phyloP scores from a whole-genome alignment of 306 rosid species.

The Sicyos edulis region DNA sequence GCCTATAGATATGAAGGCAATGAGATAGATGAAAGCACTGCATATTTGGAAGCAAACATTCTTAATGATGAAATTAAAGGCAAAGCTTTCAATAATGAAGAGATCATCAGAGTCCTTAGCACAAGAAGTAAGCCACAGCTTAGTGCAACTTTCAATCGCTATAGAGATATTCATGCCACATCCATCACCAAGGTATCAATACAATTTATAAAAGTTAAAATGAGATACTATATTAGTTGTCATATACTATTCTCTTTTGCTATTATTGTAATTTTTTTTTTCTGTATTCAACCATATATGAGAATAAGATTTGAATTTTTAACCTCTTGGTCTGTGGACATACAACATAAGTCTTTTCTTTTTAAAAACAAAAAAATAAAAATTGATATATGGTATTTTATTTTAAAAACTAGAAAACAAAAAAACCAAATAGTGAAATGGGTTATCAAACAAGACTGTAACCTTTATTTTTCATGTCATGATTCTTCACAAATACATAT shows the following conservation, averaged over 20 bases:
- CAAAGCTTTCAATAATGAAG: slow-evolving; percentile 35
- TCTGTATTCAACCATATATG: no score
- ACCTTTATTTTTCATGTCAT: background rate
- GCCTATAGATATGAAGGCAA: slow-evolving; percentile 35
- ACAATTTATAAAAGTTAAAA: no score
- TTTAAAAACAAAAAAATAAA: no score
- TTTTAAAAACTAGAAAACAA: no score
- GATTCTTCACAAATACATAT: background rate
- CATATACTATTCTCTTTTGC: no score
- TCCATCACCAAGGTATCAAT: slow-evolving; percentile 42
- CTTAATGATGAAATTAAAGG: slow-evolving; percentile 27
- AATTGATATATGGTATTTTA: no score
- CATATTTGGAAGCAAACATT: slow-evolving; percentile 35
- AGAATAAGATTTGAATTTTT: no score
- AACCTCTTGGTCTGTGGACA: no score
- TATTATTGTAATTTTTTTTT: no score
- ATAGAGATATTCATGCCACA: slow-evolving; percentile 33
- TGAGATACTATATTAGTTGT: no score
- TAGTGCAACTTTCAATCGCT: slow-evolving; percentile 36
- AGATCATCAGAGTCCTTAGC: slow-evolving; percentile 40
- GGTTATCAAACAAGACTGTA: no score
- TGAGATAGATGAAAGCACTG: slow-evolving; percentile 30
- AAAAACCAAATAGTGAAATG: background rate
- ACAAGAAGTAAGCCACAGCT: slow-evolving; percentile 54
- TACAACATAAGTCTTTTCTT: no score